Evolutionary conservation across 306 rosid species (phyloP).

Genomic region (Fagus sylvatica): DNA sequence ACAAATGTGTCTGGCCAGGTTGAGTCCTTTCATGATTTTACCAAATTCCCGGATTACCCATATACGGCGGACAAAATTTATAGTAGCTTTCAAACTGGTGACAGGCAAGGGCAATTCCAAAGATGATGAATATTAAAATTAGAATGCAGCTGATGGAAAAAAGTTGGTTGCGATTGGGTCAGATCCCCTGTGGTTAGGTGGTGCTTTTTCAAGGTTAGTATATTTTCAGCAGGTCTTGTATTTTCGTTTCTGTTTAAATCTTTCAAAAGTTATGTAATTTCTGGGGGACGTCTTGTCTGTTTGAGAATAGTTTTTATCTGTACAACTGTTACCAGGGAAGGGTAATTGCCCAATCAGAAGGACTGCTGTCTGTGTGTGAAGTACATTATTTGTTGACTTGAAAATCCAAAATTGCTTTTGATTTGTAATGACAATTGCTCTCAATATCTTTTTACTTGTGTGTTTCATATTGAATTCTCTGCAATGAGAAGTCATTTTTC

Average conservation of each 20-base stretch:
- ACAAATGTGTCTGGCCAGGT: neutral
- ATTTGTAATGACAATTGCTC: neutral
- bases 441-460: neutral
- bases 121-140: conserved; percentile 20
- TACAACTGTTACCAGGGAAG: conserved; percentile 13
- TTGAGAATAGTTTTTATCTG: conserved; percentile 22
- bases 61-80: neutral
- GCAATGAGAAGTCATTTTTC: neutral
- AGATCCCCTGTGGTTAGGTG: conserved; percentile 15
- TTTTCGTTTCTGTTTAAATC: conserved; percentile 5
- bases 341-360: conserved; percentile 27
- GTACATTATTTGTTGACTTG: neutral
- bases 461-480: neutral
- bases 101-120: conserved; percentile 1
- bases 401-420: neutral
- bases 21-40: neutral
- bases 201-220: conserved; percentile 34
- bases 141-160: conserved; percentile 5
- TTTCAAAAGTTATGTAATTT: conserved; percentile 13
- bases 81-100: neutral
- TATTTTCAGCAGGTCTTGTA: conserved; percentile 11
- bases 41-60: conserved; percentile 2
- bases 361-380: conserved; percentile 2
- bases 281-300: conserved; percentile 16
- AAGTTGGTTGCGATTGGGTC: neutral